Evolutionary conservation across 106 monocot species (phyloP).

Genomic region (Phalaenopsis aphrodite): DNA sequence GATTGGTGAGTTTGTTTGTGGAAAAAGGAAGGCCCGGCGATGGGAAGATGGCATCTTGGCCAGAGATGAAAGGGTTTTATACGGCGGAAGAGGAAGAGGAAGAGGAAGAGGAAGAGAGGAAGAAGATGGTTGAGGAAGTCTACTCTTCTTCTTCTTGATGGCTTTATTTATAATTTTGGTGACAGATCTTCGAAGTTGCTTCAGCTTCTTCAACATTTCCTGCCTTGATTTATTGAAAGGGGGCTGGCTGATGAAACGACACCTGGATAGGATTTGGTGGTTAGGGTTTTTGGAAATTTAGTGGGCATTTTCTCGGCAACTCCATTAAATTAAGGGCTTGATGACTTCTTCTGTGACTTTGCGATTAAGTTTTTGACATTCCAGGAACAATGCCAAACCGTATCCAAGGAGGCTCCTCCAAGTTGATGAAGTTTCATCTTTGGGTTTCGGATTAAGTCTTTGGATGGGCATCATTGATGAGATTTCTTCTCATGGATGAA

Average conservation of each 20-base stretch:
- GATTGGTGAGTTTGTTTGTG: constrained; percentile 35
- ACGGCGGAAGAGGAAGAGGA: constrained; percentile 1
- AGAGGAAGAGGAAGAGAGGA: not conserved
- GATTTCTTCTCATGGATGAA: not conserved
- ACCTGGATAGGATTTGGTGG: not conserved
- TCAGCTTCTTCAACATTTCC: constrained; percentile 35
- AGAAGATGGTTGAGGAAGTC: not conserved
- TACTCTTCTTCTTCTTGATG: constrained; percentile 22
- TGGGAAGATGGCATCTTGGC: constrained; percentile 1
- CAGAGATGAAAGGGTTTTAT: not conserved
- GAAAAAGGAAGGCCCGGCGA: constrained; percentile 51
- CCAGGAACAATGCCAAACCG: not conserved
- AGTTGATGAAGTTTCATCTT: not conserved
- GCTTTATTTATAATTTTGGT: constrained; percentile 30
- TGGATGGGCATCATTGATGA: not conserved
- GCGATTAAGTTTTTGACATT: too few relatives aligned
- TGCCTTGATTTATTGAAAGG: not conserved
- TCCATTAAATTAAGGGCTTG: not conserved
- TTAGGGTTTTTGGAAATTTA: not conserved
- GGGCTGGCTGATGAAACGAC: not conserved
- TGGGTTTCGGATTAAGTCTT: not conserved
- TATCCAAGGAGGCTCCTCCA: not conserved
- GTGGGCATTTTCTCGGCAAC: not conserved
- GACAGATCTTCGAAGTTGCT: constrained; percentile 15
- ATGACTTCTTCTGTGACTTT: not conserved